Percentiles rank a stretch among this genome's conserved stretches.
Conservation (phyloP, 2,329 filamentous ascomycete species). For the Hypoxylon sp. region DNA sequence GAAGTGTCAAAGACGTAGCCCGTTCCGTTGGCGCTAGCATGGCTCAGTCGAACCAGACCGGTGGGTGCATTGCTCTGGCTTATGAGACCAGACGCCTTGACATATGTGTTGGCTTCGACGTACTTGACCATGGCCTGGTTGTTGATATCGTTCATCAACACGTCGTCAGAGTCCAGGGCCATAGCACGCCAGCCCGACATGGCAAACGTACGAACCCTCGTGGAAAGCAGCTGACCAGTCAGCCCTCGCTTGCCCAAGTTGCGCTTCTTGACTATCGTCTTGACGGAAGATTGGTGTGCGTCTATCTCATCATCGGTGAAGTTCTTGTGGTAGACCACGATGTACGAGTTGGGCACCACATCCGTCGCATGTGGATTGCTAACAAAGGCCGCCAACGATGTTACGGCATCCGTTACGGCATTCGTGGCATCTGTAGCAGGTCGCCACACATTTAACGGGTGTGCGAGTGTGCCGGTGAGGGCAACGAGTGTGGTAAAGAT, state of each 20-base stretch:
- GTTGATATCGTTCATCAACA: constrained; percentile 65
- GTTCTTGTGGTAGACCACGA: constrained; percentile 74
- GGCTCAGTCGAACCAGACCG: constrained; percentile 69
- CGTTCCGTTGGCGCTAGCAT: constrained; percentile 53
- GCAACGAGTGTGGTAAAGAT: constrained; percentile 52
- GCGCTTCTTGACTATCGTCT: constrained; percentile 67
- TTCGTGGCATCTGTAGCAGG: constrained; percentile 27
- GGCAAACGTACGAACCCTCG: constrained; percentile 62
- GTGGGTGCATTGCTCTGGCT: constrained; percentile 68
- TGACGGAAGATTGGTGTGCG: constrained; percentile 65
- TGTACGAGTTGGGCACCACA: constrained; percentile 71
- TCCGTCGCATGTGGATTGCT: constrained; percentile 64
- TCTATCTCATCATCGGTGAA: constrained; percentile 64
- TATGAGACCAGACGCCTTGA: constrained; percentile 61
- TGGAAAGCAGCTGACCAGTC: constrained; percentile 64
- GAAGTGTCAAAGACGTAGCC: constrained; percentile 68
- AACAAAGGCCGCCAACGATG: constrained; percentile 62
- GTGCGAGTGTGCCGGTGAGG: constrained; percentile 47
- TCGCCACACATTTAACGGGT: constrained; percentile 47
- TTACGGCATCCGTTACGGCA: not conserved
- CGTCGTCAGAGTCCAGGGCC: constrained; percentile 66
- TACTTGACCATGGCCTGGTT: constrained; percentile 65
- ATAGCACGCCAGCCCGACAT: constrained; percentile 68
- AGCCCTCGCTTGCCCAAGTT: constrained; percentile 68
- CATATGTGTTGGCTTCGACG: constrained; percentile 67